These are phyloP conservation scores for Apiospora kogelbergensis DNA, from an alignment of 2,329 filamentous ascomycete genomes.

Conservation along the genomic window DNA sequence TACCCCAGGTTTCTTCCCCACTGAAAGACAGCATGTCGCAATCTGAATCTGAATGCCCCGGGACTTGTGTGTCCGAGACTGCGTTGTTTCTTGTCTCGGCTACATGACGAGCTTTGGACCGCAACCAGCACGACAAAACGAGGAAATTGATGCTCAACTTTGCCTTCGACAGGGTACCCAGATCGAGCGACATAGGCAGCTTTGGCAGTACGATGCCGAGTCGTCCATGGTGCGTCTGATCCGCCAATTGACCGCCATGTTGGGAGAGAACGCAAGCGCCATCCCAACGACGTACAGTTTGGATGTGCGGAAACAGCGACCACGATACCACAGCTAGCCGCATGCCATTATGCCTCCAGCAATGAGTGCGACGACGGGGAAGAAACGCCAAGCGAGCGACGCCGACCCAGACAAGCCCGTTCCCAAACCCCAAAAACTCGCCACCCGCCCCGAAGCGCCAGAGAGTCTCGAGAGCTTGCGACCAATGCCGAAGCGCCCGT, in stretches of 20 bases:
- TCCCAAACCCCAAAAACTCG: constrained; percentile 16
- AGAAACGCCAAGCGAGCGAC: constrained; percentile 28
- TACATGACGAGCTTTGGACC: not conserved
- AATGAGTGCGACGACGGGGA: constrained; percentile 20
- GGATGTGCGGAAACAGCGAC: not conserved
- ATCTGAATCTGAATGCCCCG: not conserved
- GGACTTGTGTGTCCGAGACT: not conserved
- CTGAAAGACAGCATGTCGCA: constrained; percentile 1
- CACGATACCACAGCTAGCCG: not conserved
- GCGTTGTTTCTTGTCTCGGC: not conserved
- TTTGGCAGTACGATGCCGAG: not conserved
- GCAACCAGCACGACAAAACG: not conserved
- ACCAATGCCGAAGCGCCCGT: constrained; percentile 65
- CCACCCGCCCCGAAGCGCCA: constrained; percentile 53
- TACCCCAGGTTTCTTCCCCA: constrained; percentile 13
- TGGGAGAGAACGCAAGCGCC: not conserved
- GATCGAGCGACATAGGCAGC: not conserved
- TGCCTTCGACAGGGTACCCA: no score
- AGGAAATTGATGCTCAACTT: not conserved
- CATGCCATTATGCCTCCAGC: not conserved
- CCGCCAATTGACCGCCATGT: not conserved
- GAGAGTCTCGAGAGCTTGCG: constrained; percentile 67
- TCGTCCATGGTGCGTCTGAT: not conserved
- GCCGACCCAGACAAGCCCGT: constrained; percentile 12
- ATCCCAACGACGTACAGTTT: not conserved